Base-by-base conservation (phyloP, 768 basidiomycete species). In the Mycena leptocephala region DNA sequence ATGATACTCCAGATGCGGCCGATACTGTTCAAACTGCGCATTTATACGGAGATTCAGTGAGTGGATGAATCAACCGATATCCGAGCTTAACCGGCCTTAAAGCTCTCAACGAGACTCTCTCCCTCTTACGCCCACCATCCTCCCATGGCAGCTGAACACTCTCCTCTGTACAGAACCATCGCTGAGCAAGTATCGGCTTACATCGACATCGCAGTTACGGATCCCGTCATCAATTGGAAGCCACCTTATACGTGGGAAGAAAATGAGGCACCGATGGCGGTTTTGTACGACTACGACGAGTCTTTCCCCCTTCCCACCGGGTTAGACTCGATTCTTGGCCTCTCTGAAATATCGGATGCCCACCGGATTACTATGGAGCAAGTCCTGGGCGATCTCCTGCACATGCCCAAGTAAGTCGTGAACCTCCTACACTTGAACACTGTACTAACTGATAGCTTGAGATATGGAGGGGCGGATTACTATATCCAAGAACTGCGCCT, bases 141-240 rank as follows among this genome's bases (percentile, higher is more conserved):
- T 46, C 30, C 63, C 46, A 73, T 73, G 72, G 72, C 72, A 51
- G 70, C 39, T 53, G 62, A 64, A 64, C 72, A 73, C 72, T 55
- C 72, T 32, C 63, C 72, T 30, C 63, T 73, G 39, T 73, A 73
- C 53, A 58, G 32, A 66, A 73, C 63, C 51, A 73, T 73, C 39
- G 72, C 72, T 73, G 72, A 73, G 63, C 72, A 73, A 66, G 72
- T 73, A 33, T 35, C 72, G 39, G 63, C 72, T 39, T 73, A 66
- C 63, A 73, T 73, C 53, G 72, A 73, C 63, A 26, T 66, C 48
- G 72, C 72, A 53, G 72, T 73, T n/a, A 73, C 63, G 63, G 72
- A 64, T 3, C 72, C 72, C 39, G 20, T 56, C 33, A 41, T 55
- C 5, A 43, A 56, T 56, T 73, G 72, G 72, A 14, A 37, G 46